Conservation (phyloP, 305 asterid species). For the Caryopteris hybrid region DNA sequence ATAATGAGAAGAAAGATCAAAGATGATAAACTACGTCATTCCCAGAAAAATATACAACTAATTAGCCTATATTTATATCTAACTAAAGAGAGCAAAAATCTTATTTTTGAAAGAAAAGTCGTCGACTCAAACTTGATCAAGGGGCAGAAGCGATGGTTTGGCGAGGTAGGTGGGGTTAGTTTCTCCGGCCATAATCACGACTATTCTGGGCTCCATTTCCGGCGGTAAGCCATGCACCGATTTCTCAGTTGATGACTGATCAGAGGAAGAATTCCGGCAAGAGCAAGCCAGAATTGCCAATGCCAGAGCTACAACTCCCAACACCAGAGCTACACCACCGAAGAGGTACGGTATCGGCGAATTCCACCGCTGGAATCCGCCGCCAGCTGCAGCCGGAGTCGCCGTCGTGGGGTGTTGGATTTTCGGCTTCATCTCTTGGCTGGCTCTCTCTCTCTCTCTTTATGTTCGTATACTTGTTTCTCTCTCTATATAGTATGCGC, state of each 20-base stretch:
- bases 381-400: constrained; percentile 1
- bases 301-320: constrained; percentile 44
- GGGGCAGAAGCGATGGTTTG: constrained; percentile 23
- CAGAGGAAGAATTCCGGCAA: constrained; percentile 20
- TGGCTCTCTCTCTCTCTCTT: background rate
- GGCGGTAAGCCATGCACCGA: background rate
- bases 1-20: no score
- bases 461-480: background rate
- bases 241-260: constrained; percentile 2
- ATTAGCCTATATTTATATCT: no score
- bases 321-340: constrained; percentile 39
- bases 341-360: constrained; percentile 58
- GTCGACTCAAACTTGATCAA: background rate
- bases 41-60: no score
- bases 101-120: no score
- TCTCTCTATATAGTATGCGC: background rate
- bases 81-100: no score
- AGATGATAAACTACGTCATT: no score
- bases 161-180: constrained; percentile 51
- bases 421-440: background rate
- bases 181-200: constrained; percentile 65
- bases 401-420: background rate
- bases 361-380: constrained; percentile 6
- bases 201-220: constrained; percentile 30
- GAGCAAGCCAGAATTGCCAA: constrained; percentile 44